Conservation (phyloP, 768 basidiomycete species). For the Gelatoporia subvermispora region DNA sequence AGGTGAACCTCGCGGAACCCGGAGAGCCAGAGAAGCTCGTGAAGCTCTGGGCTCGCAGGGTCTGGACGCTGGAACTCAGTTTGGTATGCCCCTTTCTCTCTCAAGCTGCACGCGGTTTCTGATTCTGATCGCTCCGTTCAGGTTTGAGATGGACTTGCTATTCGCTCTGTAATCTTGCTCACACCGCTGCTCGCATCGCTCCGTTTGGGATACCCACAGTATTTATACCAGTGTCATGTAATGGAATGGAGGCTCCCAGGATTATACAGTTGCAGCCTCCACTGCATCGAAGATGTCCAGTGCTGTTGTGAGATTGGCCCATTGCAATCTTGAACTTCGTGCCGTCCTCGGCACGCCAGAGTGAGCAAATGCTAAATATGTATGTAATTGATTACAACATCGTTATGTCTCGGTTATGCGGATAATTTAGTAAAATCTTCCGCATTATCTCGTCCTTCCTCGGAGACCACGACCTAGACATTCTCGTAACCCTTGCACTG, state of each 20-base stretch:
- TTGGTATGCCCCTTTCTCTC: constrained; percentile 49
- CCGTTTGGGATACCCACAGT: neutral
- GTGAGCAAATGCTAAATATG: no score
- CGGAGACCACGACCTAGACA: no score
- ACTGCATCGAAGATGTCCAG: neutral
- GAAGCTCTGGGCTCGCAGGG: constrained; percentile 95
- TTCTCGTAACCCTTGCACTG: no score
- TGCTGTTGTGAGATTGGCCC: no score
- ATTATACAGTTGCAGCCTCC: no score
- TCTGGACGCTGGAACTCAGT: constrained; percentile 97
- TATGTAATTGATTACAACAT: no score
- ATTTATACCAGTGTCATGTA: constrained; percentile 1
- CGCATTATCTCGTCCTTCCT: no score
- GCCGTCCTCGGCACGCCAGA: no score
- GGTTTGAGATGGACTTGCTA: constrained; percentile 11
- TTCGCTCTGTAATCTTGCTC: neutral
- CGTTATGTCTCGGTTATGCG: no score
- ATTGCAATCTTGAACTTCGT: no score
- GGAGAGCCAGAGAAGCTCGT: constrained; percentile 51
- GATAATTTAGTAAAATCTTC: no score
- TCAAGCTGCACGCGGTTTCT: neutral
- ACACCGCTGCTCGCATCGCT: neutral
- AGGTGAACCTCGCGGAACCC: constrained; percentile 70
- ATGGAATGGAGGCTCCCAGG: no score
- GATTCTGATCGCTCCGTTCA: neutral